These are phyloP conservation scores for Nepenthes alata DNA, from an alignment of 179 eudicot genomes.

Conservation along the genomic window DNA sequence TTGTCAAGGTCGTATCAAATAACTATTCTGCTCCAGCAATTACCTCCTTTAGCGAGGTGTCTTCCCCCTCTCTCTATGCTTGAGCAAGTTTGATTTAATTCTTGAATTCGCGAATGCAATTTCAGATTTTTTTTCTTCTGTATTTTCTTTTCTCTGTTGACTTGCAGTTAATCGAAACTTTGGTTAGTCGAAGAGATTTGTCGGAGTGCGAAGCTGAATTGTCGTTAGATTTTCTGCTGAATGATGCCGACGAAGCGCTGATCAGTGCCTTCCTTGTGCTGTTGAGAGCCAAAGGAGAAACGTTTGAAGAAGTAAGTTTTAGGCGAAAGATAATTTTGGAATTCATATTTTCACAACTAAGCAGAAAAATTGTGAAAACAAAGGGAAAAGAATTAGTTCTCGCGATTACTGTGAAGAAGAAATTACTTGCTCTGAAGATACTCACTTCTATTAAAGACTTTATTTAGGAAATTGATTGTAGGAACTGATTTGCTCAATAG, in stretches of 20 bases:
- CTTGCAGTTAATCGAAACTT: slow-evolving; percentile 59
- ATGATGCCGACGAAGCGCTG: slow-evolving; percentile 64
- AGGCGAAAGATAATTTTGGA: background rate
- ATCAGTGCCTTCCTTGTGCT: slow-evolving; percentile 91
- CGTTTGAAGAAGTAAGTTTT: slow-evolving; percentile 68
- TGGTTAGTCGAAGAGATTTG: slow-evolving; percentile 57
- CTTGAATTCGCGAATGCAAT: too few species aligned
- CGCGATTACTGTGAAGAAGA: background rate
- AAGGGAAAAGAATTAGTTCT: background rate
- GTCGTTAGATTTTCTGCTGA: slow-evolving; percentile 56
- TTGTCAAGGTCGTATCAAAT: slow-evolving; percentile 5
- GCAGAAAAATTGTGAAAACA: background rate
- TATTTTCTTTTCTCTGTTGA: background rate
- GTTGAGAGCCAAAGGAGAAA: slow-evolving; percentile 95
- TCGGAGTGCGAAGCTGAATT: slow-evolving; percentile 61
- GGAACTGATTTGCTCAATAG: slow-evolving; percentile 18
- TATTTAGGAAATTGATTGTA: background rate
- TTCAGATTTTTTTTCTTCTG: background rate
- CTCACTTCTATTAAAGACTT: background rate
- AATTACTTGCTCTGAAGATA: background rate
- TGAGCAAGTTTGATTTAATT: background rate
- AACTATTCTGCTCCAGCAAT: slow-evolving; percentile 4
- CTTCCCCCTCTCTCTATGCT: background rate
- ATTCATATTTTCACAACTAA: background rate
- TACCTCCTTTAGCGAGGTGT: slow-evolving; percentile 18